Evolutionary conservation across 2,329 filamentous ascomycete genomes (phyloP), one percentile per base, ranked within the genome.

Genomic region (Pseudofabraea citricarpa): DNA sequence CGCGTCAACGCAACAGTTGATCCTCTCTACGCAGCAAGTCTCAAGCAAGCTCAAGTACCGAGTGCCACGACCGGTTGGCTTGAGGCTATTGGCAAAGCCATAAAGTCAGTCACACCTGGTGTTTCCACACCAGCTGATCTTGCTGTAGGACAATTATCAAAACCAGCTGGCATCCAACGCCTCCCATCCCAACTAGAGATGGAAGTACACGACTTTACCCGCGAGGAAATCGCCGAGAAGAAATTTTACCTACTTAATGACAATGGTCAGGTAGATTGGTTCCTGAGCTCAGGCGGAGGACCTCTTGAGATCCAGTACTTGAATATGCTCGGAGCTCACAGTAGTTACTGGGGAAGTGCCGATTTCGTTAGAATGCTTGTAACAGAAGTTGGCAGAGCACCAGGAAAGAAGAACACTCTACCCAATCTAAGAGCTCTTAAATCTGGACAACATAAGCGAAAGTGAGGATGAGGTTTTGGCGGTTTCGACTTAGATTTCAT

Each of bases 311-410:
- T 96, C 19, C 90, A 97, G 65, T 98, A 98, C 61, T 67, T 97
- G 26, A 96, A 95, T 54, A 98, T 98, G 93, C 69, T 98, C 43
- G 87, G 89, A 45, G 93, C 93, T 7, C 93, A 98, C 64, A 90
- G 87, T 44, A 91, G 87, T 61, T 98, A 98, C 64, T 98, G 93
- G 93, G 76, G 81, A 2, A 82, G 86, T 56, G 78, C 73, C 21
- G 93, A 97, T 61, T 90, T 98, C 62, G 83, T 95, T n/a, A 73
- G 90, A 35, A 83, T 97, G 71, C 67, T 97, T 39, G 94, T 94
- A 33, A 73, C 91, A 23, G 93, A 98, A 66, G 82, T 94, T 54
- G 90, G 90, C 3, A 73, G 91, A 50, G 73, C 73, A 53, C 76
- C 80, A 5, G 90, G 91, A 0, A 81, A 77, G 53, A 71, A 75